A percentile compares a stretch with the other conserved stretches of the same genome.
Evolutionary conservation across 441 rosid species (phyloP).

Genomic region (Raphanus hybrid): DNA sequence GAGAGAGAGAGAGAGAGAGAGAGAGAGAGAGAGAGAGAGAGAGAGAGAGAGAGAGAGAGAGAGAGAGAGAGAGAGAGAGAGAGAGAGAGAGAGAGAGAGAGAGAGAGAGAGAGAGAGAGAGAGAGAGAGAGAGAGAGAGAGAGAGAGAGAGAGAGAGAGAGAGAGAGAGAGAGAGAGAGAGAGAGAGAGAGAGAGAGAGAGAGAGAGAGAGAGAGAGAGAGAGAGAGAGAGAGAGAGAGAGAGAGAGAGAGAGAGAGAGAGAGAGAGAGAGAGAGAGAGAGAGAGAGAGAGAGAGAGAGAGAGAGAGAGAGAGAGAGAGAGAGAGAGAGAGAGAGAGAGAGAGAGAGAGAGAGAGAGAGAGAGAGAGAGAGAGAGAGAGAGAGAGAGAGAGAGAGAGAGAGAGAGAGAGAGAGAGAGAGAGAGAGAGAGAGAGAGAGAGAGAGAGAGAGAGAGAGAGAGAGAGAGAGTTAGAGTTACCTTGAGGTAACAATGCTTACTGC

Average conservation of each 20-base stretch:
- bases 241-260: no score
- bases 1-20: neutral
- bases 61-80: neutral
- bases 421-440: neutral
- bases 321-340: no score
- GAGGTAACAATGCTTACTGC: conserved; percentile 79
- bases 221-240: neutral
- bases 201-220: no score
- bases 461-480: conserved; percentile 47
- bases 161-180: no score
- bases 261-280: neutral
- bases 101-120: neutral
- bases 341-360: neutral
- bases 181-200: neutral
- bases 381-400: neutral
- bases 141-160: neutral
- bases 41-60: no score
- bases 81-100: no score
- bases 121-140: no score
- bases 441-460: no score
- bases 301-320: neutral
- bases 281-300: no score
- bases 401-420: no score
- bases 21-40: neutral
- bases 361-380: no score